Base-by-base conservation (phyloP, 495 filamentous ascomycete genomes). In the Xanthoparmelia taractica region DNA sequence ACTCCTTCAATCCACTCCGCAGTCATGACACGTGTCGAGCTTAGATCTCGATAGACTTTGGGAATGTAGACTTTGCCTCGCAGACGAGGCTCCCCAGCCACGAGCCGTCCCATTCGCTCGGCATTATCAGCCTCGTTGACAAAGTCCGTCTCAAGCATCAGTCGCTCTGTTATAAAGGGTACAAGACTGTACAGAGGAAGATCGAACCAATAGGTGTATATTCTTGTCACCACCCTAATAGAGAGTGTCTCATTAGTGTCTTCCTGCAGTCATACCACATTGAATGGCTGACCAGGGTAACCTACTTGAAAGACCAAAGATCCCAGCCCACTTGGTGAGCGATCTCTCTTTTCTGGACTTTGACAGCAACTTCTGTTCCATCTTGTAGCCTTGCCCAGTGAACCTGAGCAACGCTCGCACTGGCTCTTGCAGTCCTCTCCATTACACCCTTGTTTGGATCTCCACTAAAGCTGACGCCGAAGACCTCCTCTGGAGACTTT, bases 1-100 rank as follows among this genome's bases (percentile, higher is more conserved):
- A 96, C 83, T 23, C 93, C 93, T 73, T 98, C 94, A 58, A 98
- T 91, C 94, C 94, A 98, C 71, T 98, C 93, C 2, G 94, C 90
- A 4, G 94, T 96, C 79, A 98, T 87, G 25, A 98, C 86, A 27
- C 94, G 83, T 66, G 79, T 87, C 12, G 89, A 92, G 68, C 85
- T 91, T 33, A 96, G 80, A 56, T 94, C 90, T 15, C 84, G 81
- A 72, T 90, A 91, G 25, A 96, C 87, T 41, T 86, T 82, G 0
- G 93, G 93, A 56, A 98, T 87, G 70, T 97, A 95, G 8, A 97
- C 91, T 4, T 90, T 79, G 41, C 83, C 87, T 38, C 84, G 80
- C 18, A 97, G 78, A 25, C 88, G 82, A 25, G 90, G 81, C 69
- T 98, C 94, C 25, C 82, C 80, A 29, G 83, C 84, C 12, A 98